Percentiles rank a stretch among this genome's conserved stretches.
phyloP scores from a whole-genome alignment of 2,329 filamentous ascomycete species.

The Scedosporium dehoogii region DNA sequence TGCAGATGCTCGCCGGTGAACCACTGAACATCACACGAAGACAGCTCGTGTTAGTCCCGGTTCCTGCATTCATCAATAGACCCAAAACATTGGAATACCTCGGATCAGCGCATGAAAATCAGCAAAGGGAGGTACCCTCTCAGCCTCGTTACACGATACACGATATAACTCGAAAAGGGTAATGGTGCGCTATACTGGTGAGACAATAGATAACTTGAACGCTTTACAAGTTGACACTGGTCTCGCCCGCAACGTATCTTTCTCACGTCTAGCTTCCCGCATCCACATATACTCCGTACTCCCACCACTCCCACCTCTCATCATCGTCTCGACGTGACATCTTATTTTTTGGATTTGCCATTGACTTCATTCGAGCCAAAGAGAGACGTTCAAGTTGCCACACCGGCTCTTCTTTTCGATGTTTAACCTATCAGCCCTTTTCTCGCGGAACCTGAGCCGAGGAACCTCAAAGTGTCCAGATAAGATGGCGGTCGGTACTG shows the following conservation, averaged over 20 bases:
- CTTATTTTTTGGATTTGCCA: neutral
- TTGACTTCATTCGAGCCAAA: neutral
- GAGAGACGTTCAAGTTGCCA: neutral
- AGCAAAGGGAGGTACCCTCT: too few species aligned
- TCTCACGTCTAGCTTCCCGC: neutral
- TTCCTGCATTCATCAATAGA: too few species aligned
- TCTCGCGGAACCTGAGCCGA: neutral
- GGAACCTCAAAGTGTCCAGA: slow-evolving; percentile 12
- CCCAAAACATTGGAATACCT: too few species aligned
- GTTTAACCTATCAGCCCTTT: neutral
- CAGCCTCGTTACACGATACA: too few species aligned
- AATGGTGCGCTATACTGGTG: too few species aligned
- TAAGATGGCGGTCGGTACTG: slow-evolving; percentile 72
- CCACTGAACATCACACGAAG: too few species aligned
- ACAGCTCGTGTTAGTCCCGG: too few species aligned
- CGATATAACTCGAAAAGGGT: too few species aligned
- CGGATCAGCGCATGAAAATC: too few species aligned
- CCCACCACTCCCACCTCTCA: neutral
- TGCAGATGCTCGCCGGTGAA: too few species aligned
- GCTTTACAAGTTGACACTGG: neutral
- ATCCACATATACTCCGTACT: neutral
- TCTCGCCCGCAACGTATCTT: neutral
- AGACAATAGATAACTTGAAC: too few species aligned
- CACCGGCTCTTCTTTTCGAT: neutral
- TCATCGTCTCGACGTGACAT: neutral